phyloP scores from a whole-genome alignment of 805 yeast genomes.

The Saccharomycopsis sp. region DNA sequence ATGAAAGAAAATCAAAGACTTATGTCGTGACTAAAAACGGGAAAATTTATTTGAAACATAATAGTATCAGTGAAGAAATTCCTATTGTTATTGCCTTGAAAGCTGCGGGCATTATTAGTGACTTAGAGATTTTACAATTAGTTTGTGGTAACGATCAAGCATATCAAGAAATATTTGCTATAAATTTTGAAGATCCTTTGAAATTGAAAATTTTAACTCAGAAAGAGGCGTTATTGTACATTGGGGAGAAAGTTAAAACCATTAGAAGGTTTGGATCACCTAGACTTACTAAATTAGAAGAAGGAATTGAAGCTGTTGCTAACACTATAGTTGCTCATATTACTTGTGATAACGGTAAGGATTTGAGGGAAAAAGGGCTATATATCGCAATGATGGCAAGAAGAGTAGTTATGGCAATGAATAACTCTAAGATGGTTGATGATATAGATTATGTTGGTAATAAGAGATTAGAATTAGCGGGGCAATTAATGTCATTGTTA shows the following conservation, averaged over 20 bases:
- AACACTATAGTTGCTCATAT: constrained; percentile 95
- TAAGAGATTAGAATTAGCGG: constrained; percentile 94
- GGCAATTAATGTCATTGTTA: constrained; percentile 88
- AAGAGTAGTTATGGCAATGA: constrained; percentile 91
- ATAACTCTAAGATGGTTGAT: constrained; percentile 91
- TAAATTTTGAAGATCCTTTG: constrained; percentile 91
- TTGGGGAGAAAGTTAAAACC: constrained; percentile 89
- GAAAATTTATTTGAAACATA: constrained; percentile 85
- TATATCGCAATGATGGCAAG: constrained; percentile 96
- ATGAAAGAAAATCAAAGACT: constrained; percentile 95
- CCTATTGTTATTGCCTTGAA: constrained; percentile 90
- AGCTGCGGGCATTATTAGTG: constrained; percentile 92
- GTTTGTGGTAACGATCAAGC: constrained; percentile 87
- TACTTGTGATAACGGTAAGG: constrained; percentile 66
- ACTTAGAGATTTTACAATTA: constrained; percentile 85
- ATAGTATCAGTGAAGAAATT: constrained; percentile 89
- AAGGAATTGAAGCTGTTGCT: constrained; percentile 94
- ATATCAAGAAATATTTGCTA: constrained; percentile 87
- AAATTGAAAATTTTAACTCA: constrained; percentile 81
- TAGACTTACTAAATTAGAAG: constrained; percentile 73
- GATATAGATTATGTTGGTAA: constrained; percentile 98
- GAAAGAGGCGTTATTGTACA: constrained; percentile 84
- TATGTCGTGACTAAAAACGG: constrained; percentile 90
- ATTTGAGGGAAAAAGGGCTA: constrained; percentile 89
- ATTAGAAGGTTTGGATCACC: constrained; percentile 82